Conservation (phyloP, 225 moss, liverwort and hornwort genomes). For the Marchantia paleacea region DNA sequence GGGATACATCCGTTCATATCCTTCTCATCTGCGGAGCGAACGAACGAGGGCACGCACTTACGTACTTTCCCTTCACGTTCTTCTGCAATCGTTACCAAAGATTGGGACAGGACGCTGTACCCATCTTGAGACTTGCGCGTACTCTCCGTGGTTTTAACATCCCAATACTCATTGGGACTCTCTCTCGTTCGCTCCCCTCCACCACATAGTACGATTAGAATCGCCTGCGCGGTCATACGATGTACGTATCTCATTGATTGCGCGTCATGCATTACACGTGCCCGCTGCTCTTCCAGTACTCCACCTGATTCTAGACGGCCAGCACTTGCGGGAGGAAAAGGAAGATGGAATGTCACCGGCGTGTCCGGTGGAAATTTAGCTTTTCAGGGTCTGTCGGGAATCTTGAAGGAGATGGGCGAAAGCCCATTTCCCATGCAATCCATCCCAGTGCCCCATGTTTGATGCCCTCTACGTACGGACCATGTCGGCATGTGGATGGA, state of each 20-base stretch:
- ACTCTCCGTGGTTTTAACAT: neutral
- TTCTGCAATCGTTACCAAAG: conserved; percentile 7
- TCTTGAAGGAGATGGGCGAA: neutral
- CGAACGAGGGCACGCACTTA: neutral
- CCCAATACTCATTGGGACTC: neutral
- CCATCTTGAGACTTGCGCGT: neutral
- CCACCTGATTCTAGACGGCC: too few relatives aligned
- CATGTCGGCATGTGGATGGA: conserved; percentile 1
- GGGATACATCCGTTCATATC: neutral
- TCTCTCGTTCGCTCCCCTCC: neutral
- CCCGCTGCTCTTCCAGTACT: neutral
- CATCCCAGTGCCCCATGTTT: neutral
- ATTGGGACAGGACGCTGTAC: neutral
- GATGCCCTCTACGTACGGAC: neutral
- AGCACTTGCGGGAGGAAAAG: too few relatives aligned
- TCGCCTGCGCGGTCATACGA: neutral
- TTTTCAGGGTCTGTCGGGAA: conserved; percentile 13
- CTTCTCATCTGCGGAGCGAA: neutral
- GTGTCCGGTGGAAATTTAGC: neutral
- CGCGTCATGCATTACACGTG: neutral
- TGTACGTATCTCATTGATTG: neutral
- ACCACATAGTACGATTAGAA: neutral
- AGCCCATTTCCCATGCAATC: neutral
- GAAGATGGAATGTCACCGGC: conserved; percentile 1
- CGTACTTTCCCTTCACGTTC: neutral